Percentiles rank a stretch among this genome's conserved stretches.
Conservation (phyloP, 768 basidiomycete genomes). For the Cantharellus anzutake region DNA sequence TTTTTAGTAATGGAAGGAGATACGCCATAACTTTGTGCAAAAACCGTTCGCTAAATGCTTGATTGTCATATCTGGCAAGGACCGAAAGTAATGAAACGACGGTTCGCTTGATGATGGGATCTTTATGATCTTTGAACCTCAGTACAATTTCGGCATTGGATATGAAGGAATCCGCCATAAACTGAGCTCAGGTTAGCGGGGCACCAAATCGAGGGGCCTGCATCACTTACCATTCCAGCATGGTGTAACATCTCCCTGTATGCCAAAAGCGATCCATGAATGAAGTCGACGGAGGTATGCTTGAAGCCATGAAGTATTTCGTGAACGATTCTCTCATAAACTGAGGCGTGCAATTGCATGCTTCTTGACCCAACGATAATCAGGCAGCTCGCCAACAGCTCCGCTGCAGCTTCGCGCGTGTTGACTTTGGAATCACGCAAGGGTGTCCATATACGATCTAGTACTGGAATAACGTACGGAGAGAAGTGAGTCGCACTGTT, state of each 20-base stretch:
- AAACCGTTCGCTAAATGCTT: constrained; percentile 79
- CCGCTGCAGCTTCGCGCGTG: constrained; percentile 83
- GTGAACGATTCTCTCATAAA: constrained; percentile 63
- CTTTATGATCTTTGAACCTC: constrained; percentile 71
- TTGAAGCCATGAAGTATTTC: constrained; percentile 73
- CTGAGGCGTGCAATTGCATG: constrained; percentile 41
- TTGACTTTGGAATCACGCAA: constrained; percentile 80
- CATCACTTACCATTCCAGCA: constrained; percentile 66
- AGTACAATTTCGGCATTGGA: constrained; percentile 82
- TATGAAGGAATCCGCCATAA: constrained; percentile 73
- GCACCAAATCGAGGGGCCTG: background rate
- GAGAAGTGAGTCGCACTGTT: constrained; percentile 80
- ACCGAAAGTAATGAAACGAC: constrained; percentile 93
- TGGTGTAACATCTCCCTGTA: constrained; percentile 81
- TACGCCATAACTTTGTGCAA: constrained; percentile 90
- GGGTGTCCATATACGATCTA: constrained; percentile 85
- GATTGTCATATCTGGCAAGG: constrained; percentile 83
- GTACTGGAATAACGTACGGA: constrained; percentile 67
- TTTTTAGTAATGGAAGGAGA: constrained; percentile 71
- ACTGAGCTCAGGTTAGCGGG: constrained; percentile 24
- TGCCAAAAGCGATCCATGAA: constrained; percentile 83
- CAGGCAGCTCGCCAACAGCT: constrained; percentile 80
- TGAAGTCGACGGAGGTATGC: constrained; percentile 63
- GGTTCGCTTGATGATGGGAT: constrained; percentile 75
- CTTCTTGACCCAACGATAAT: constrained; percentile 58